phyloP scores from a whole-genome alignment of 495 filamentous ascomycete genomes.

The Xylaria acuta region DNA sequence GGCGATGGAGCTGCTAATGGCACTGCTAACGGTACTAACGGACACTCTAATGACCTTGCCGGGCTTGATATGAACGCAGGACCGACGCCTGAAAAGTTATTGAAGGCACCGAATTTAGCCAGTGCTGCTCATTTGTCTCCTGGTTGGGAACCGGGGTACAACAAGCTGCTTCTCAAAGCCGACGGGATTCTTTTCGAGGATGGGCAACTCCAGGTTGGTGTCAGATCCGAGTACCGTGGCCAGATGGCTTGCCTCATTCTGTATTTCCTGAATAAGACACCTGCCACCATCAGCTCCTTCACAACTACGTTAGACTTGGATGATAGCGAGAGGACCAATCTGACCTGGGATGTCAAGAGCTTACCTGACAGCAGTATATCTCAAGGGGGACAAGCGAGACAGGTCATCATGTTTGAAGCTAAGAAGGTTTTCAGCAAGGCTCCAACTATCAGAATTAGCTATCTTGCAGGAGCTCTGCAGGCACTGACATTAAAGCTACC shows the following conservation, averaged over 20 bases:
- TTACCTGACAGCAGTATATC: constrained; percentile 84
- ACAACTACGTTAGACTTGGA: constrained; percentile 91
- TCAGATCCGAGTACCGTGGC: constrained; percentile 91
- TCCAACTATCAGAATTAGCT: constrained; percentile 92
- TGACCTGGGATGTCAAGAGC: constrained; percentile 84
- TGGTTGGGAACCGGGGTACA: constrained; percentile 93
- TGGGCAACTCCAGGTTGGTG: constrained; percentile 87
- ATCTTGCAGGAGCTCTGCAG: constrained; percentile 91
- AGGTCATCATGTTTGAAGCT: constrained; percentile 92
- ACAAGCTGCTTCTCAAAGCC: constrained; percentile 74
- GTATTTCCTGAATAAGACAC: constrained; percentile 93
- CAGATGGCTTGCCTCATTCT: constrained; percentile 94
- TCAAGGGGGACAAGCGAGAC: constrained; percentile 80
- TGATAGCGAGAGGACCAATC: constrained; percentile 65
- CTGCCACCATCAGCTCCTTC: constrained; percentile 81
- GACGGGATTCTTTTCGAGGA: constrained; percentile 96
- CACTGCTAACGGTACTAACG: constrained; percentile 59
- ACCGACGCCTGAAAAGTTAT: constrained; percentile 59
- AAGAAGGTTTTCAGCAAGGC: constrained; percentile 80
- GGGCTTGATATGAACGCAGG: constrained; percentile 77
- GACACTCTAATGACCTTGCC: constrained; percentile 69
- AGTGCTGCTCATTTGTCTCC: constrained; percentile 91
- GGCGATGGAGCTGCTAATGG: constrained; percentile 64
- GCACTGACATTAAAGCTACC: constrained; percentile 91
- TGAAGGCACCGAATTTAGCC: constrained; percentile 81